Conservation (phyloP, 768 basidiomycete genomes). For the Auricularia auricula-judae region DNA sequence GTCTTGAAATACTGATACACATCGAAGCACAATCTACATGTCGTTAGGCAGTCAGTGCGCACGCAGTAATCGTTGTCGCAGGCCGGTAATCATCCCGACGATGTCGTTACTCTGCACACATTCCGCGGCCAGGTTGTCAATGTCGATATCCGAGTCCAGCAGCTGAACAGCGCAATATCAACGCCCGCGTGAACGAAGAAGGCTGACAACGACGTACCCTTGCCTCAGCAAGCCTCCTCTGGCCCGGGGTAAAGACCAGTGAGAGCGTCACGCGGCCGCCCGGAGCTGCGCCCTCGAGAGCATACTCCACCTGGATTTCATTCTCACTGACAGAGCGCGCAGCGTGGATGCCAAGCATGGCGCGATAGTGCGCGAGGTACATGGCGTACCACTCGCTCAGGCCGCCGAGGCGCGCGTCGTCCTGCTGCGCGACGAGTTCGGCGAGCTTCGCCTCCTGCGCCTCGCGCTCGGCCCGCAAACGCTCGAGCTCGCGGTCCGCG, state of each 20-base stretch:
- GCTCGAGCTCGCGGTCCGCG: constrained; percentile 45
- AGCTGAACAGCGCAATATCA: neutral
- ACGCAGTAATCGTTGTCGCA: neutral
- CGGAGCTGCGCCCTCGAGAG: neutral
- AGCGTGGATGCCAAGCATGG: neutral
- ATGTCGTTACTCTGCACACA: neutral
- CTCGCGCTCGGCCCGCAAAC: constrained; percentile 44
- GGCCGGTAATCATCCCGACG: neutral
- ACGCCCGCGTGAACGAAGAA: neutral
- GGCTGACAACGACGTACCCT: neutral
- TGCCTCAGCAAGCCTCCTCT: neutral
- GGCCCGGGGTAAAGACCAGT: neutral
- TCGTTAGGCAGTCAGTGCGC: no score
- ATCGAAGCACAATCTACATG: no score
- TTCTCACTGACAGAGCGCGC: neutral
- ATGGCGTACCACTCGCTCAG: constrained; percentile 56
- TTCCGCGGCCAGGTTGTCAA: neutral
- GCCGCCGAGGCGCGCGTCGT: constrained; percentile 52
- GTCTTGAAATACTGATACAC: no score
- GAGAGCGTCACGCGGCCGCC: neutral
- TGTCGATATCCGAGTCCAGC: neutral
- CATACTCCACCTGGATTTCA: neutral
- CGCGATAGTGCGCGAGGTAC: neutral
- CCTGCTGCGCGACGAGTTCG: constrained; percentile 34
- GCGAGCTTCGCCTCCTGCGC: constrained; percentile 63